Percentiles rank a stretch among this genome's conserved stretches.
These are phyloP conservation scores for Apiospora sp. DNA, from an alignment of 2,329 filamentous ascomycete genomes.

Conservation along the genomic window DNA sequence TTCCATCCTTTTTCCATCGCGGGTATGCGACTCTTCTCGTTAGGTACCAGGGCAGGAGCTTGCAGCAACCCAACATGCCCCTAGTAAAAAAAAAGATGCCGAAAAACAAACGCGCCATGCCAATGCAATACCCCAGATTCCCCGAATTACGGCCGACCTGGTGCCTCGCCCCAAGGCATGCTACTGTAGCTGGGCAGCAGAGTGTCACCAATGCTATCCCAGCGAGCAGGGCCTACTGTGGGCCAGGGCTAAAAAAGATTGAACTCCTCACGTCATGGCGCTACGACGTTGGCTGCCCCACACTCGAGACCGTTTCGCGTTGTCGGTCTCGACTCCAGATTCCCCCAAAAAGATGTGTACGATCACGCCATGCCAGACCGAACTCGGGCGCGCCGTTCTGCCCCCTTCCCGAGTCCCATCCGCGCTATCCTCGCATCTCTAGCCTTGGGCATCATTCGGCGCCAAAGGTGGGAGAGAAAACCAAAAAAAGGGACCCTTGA, in stretches of 20 bases:
- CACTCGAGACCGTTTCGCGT: slow-evolving; percentile 9
- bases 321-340: slow-evolving; percentile 8
- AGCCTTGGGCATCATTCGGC: slow-evolving; percentile 14
- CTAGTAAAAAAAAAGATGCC: slow-evolving; percentile 7
- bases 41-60: slow-evolving; percentile 8
- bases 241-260: slow-evolving; percentile 19
- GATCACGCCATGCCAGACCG: slow-evolving; percentile 15
- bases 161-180: neutral
- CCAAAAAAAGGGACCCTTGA: neutral
- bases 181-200: neutral
- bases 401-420: neutral
- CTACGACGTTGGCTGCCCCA: slow-evolving; percentile 17
- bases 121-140: slow-evolving; percentile 19
- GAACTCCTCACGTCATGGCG: slow-evolving; percentile 15
- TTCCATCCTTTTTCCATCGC: neutral
- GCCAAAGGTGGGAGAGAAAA: neutral
- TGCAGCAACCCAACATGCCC: slow-evolving; percentile 4
- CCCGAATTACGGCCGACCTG: slow-evolving; percentile 20
- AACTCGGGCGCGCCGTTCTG: slow-evolving; percentile 17
- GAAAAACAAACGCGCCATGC: slow-evolving; percentile 14
- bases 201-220: slow-evolving; percentile 15
- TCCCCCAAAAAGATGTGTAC: neutral
- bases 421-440: neutral
- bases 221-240: neutral
- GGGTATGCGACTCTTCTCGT: neutral